Evolutionary conservation across 257 asterid genomes (phyloP).

Genomic region (Vinca minor): DNA sequence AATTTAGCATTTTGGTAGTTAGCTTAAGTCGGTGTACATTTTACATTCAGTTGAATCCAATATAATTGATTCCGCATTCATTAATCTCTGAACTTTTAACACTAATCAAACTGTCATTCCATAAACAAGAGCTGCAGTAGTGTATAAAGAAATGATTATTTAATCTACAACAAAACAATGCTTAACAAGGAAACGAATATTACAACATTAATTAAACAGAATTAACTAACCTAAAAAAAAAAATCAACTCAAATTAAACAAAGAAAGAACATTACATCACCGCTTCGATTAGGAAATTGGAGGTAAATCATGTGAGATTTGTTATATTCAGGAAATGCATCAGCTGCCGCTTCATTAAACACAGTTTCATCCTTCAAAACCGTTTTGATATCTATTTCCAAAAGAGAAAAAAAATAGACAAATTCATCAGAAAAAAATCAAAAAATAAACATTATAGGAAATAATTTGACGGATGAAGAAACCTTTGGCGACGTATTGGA

Average conservation of each 20-base stretch:
- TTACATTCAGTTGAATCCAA: too few species aligned
- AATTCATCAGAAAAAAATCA: background rate
- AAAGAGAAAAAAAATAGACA: too few species aligned
- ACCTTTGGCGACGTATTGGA: slow-evolving; percentile 93
- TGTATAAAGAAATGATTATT: too few species aligned
- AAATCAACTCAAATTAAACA: slow-evolving; percentile 8
- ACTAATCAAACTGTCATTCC: too few species aligned
- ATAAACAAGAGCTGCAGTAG: too few species aligned
- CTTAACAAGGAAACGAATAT: background rate
- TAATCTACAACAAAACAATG: background rate
- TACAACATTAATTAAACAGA: slow-evolving; percentile 1
- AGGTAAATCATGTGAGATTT: slow-evolving; percentile 83
- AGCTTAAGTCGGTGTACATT: too few species aligned
- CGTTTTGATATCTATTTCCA: slow-evolving; percentile 53
- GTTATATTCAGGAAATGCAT: slow-evolving; percentile 82
- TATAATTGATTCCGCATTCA: too few species aligned
- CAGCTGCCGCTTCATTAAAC: slow-evolving; percentile 52
- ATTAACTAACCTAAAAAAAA: slow-evolving; percentile 4
- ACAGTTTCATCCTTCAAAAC: slow-evolving; percentile 63
- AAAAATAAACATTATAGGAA: background rate
- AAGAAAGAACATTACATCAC: slow-evolving; percentile 54
- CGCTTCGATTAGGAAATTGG: slow-evolving; percentile 76
- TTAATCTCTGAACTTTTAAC: too few species aligned
- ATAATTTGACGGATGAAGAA: background rate
- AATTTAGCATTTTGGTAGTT: too few species aligned